Base-by-base conservation (phyloP, 768 basidiomycete species). In the Rhodotorula toruloides region DNA sequence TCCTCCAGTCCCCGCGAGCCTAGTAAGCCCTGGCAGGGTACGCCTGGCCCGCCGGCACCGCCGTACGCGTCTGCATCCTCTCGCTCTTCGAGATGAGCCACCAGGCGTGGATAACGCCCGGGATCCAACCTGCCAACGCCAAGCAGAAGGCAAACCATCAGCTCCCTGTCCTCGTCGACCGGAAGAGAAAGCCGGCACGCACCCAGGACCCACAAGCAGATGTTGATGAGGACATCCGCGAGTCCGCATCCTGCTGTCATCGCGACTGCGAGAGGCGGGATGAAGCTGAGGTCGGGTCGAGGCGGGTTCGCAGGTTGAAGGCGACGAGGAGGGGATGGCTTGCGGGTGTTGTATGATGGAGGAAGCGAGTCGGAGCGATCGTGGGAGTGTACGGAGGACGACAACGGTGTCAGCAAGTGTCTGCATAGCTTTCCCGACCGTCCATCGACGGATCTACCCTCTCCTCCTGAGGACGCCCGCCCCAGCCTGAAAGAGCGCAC, bases 41-140 rank as follows among this genome's bases (percentile, higher is more conserved):
- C n/a, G n/a, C n/a, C n/a, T n/a, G n/a, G n/a, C n/a, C n/a, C 2
- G 17, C 17, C 27, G 8, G 31, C 31, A 14, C 12, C 50, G 32
- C 17, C 50, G 10, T 29, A 17, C 17, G 17, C 10, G 17, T 9
- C 16, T 43, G 17, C 42, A 22, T 22, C 21, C 10, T 52, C 43
- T 54, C 53, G n/a, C 34, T 19, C 53, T 39, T 55, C 27, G 34
- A 19, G 39, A 62, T 55, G 29, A 48, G 4, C 53, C 54, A 62
- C 53, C 53, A 62, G 9, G 61, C 61, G 54, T 62, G 61, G 31
- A 62, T 31, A 19, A 62, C 54, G 48, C 48, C 48, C 9, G 48
- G 48, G 29, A 49, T 32, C 31, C 31, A 49, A 25, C 48, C 48
- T 49, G 48, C 13, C 29, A 22, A 17, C 29, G 21, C 25, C 22